phyloP scores from a whole-genome alignment of 805 yeast genomes.

The Candida chauliodis region DNA sequence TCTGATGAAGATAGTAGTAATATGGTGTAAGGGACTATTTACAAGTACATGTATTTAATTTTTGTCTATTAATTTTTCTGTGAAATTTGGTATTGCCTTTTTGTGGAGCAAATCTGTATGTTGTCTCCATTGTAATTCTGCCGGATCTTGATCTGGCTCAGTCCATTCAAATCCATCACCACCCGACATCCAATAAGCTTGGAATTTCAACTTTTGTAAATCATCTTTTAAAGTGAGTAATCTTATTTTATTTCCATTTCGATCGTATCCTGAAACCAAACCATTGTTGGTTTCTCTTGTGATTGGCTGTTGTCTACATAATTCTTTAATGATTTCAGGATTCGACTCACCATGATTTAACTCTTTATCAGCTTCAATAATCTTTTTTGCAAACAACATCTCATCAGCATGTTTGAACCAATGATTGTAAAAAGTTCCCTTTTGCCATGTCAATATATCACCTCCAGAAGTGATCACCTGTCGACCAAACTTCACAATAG shows the following conservation, averaged over 20 bases:
- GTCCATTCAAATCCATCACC: conserved; percentile 89
- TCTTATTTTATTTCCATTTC: conserved; percentile 38
- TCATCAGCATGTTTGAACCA: conserved; percentile 69
- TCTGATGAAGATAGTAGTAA: conserved; percentile 2
- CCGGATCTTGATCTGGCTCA: conserved; percentile 89
- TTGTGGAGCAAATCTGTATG: conserved; percentile 23
- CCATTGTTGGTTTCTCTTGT: conserved; percentile 11
- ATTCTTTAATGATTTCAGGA: conserved; percentile 32
- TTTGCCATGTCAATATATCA: conserved; percentile 55
- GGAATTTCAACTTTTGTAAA: conserved; percentile 62
- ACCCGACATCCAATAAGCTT: conserved; percentile 83
- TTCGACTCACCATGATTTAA: conserved; percentile 42
- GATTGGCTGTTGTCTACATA: conserved; percentile 32
- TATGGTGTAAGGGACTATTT: no score
- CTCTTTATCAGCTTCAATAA: conserved; percentile 62
- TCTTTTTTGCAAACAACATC: conserved; percentile 59
- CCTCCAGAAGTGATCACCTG: conserved; percentile 43
- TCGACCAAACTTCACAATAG: conserved; percentile 40
- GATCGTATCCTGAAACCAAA: conserved; percentile 30
- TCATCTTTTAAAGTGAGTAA: conserved; percentile 45
- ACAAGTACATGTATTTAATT: neutral
- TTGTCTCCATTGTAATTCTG: conserved; percentile 48
- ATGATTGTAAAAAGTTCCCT: conserved; percentile 59
- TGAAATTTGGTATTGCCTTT: neutral
- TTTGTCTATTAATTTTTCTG: conserved; percentile 3